phyloP scores from a whole-genome alignment of 192 early-diverging fungal species.

The Gonapodya sp. region DNA sequence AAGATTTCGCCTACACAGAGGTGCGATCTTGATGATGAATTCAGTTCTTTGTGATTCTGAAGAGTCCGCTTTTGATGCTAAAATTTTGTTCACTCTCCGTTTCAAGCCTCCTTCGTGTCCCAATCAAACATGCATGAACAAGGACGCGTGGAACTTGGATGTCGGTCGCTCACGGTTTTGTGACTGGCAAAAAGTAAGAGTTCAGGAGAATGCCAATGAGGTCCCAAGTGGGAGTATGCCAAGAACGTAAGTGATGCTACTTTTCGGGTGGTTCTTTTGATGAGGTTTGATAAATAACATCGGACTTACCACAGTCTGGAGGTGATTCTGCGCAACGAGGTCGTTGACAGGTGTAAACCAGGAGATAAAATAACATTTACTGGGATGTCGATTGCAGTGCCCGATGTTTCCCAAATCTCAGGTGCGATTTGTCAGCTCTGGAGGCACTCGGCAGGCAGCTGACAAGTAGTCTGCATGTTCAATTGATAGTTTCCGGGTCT shows the following conservation, averaged over 20 bases:
- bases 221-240: conserved; percentile 98
- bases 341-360: conserved; percentile 90
- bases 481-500: no score
- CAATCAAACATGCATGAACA: conserved; percentile 72
- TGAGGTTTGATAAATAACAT: background rate
- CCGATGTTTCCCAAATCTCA: conserved; percentile 76
- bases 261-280: background rate
- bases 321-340: conserved; percentile 84
- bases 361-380: conserved; percentile 86
- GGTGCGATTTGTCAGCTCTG: conserved; percentile 21
- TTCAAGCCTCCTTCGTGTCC: conserved; percentile 70
- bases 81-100: conserved; percentile 8
- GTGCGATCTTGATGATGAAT: conserved; percentile 24
- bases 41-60: background rate
- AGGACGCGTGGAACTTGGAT: conserved; percentile 64
- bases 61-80: background rate
- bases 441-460: conserved; percentile 31
- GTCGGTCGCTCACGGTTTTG: conserved; percentile 79
- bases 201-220: conserved; percentile 93
- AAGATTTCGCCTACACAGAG: conserved; percentile 96
- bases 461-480: no score
- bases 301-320: conserved; percentile 55
- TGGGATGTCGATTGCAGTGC: conserved; percentile 83
- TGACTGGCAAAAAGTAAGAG: conserved; percentile 95
- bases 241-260: conserved; percentile 49